A percentile compares a stretch with the other conserved stretches of the same genome.
phyloP scores from a whole-genome alignment of 2,329 filamentous ascomycete species.

The Microsporum canis region DNA sequence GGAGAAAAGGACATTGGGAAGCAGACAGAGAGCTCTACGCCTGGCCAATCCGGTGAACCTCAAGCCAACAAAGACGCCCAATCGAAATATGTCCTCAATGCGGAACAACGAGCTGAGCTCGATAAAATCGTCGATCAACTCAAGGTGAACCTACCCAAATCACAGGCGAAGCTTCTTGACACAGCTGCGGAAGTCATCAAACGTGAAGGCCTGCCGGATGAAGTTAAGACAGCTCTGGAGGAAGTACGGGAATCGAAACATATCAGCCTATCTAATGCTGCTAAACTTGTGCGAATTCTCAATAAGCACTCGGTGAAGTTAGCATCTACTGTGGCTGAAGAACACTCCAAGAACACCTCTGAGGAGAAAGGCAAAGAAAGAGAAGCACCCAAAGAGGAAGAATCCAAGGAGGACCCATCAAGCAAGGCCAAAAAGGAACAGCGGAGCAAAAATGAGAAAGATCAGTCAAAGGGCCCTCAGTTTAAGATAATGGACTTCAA shows the following conservation, averaged over 20 bases:
- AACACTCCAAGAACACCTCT: slow-evolving; percentile 16
- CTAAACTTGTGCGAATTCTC: slow-evolving; percentile 49
- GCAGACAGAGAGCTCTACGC: slow-evolving; percentile 19
- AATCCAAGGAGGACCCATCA: slow-evolving; percentile 22
- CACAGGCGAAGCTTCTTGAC: slow-evolving; percentile 50
- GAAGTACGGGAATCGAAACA: slow-evolving; percentile 40
- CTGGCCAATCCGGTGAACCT: slow-evolving; percentile 10
- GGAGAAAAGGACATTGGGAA: slow-evolving; percentile 21
- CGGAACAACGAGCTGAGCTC: slow-evolving; percentile 48
- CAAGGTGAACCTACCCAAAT: slow-evolving; percentile 48
- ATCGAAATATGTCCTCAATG: slow-evolving; percentile 37
- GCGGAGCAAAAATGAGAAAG: slow-evolving; percentile 20
- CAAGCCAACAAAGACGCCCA: slow-evolving; percentile 22
- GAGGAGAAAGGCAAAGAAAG: slow-evolving; percentile 3
- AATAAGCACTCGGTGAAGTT: slow-evolving; percentile 45
- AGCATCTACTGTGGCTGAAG: slow-evolving; percentile 27
- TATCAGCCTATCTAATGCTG: slow-evolving; percentile 45
- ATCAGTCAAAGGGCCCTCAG: slow-evolving; percentile 18
- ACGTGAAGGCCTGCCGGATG: slow-evolving; percentile 56
- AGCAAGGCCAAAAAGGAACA: slow-evolving; percentile 20
- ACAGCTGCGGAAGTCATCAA: slow-evolving; percentile 52
- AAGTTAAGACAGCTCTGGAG: slow-evolving; percentile 54
- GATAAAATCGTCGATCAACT: slow-evolving; percentile 46
- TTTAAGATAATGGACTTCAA: slow-evolving; percentile 37
- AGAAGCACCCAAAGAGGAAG: slow-evolving; percentile 7